Evolutionary conservation across 345 rosid species (phyloP).

Genomic region (Sisymbrium altissimum): DNA sequence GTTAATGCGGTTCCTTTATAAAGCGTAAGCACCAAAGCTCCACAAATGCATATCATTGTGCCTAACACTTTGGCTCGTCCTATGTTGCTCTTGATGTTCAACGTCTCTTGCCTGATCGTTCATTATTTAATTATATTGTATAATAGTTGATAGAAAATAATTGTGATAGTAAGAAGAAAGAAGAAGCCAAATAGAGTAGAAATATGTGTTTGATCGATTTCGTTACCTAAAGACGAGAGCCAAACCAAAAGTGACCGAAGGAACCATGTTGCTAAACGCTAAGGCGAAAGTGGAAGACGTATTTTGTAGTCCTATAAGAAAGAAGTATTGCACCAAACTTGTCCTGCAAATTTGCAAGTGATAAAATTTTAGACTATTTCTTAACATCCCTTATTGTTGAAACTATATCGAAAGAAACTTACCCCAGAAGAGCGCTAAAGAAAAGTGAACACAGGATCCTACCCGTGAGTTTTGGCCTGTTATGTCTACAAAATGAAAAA

Average conservation of each 20-base stretch:
- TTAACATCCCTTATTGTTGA: background rate
- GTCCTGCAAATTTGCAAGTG: slow-evolving; percentile 31
- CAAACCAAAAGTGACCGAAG: slow-evolving; percentile 48
- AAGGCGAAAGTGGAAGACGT: slow-evolving; percentile 58
- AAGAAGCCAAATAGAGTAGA: background rate
- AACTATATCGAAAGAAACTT: background rate
- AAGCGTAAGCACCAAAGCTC: slow-evolving; percentile 51
- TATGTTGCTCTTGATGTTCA: slow-evolving; percentile 40
- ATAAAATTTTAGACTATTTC: background rate
- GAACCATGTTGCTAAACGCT: slow-evolving; percentile 63
- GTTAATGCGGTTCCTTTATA: slow-evolving; percentile 50
- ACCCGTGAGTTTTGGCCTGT: slow-evolving; percentile 43
- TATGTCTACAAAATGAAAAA: slow-evolving; percentile 34
- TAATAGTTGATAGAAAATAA: background rate
- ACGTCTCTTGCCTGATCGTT: slow-evolving; percentile 45
- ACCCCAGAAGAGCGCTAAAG: slow-evolving; percentile 53
- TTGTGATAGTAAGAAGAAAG: background rate
- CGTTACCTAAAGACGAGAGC: slow-evolving; percentile 52
- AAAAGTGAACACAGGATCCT: slow-evolving; percentile 40
- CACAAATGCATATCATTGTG: slow-evolving; percentile 50
- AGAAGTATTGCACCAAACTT: slow-evolving; percentile 47
- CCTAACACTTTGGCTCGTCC: slow-evolving; percentile 60
- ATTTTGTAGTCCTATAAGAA: slow-evolving; percentile 53
- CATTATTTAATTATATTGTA: background rate
- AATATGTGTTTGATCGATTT: background rate